phyloP scores from a whole-genome alignment of 768 basidiomycete species.

The Trametes sanguinea region DNA sequence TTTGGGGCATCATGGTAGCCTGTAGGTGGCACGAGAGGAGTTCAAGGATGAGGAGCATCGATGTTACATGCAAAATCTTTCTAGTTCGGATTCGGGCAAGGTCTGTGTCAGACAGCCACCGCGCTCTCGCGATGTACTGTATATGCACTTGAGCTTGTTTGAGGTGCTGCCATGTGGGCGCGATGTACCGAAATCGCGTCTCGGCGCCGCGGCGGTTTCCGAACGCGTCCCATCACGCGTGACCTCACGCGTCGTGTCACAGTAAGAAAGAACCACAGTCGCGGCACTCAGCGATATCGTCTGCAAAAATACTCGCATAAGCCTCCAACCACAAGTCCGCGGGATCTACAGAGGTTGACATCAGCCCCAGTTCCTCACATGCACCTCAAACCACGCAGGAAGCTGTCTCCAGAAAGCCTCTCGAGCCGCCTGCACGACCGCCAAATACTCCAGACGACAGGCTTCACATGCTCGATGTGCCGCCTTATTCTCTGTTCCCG shows the following conservation, averaged over 20 bases:
- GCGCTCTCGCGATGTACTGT: too few species aligned
- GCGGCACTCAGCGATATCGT: too few species aligned
- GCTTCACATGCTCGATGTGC: conserved; percentile 62
- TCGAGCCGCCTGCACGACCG: conserved; percentile 58
- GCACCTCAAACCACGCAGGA: conserved; percentile 66
- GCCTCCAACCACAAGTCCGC: too few species aligned
- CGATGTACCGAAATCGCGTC: too few species aligned
- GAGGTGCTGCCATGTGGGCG: too few species aligned
- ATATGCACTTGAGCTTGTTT: not conserved
- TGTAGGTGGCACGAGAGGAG: too few species aligned
- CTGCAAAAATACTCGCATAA: too few species aligned
- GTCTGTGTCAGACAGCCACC: too few species aligned
- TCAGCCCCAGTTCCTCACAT: conserved; percentile 41
- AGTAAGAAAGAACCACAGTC: not conserved
- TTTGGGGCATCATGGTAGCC: too few species aligned
- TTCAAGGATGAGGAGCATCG: too few species aligned
- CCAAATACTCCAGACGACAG: conserved; percentile 62
- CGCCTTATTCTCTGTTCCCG: conserved; percentile 43
- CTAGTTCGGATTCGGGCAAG: too few species aligned
- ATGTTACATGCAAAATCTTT: too few species aligned
- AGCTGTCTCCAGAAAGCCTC: conserved; percentile 67
- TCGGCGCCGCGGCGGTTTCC: not conserved
- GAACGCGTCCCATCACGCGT: conserved; percentile 19
- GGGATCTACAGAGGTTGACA: not conserved
- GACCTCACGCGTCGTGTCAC: conserved; percentile 18